Base-by-base conservation (phyloP, 2,329 filamentous ascomycete species). In the Pyricularia grisea region DNA sequence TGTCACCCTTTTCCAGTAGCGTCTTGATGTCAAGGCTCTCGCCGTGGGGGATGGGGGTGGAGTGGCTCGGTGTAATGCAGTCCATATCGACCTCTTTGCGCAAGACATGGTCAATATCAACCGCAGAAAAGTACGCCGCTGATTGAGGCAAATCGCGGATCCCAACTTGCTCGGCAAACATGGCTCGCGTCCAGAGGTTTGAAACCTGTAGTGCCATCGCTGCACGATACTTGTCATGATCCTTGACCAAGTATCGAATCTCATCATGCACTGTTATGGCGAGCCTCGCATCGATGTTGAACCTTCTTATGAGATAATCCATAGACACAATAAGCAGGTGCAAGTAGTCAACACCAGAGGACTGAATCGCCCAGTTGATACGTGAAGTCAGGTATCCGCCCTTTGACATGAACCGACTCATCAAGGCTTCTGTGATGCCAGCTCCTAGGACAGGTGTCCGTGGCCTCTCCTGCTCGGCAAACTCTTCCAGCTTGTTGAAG, bases 281-380 rank as follows among this genome's bases (percentile, higher is more conserved):
- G 1, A 99, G 82, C 1, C 96, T 92, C 4, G 93, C 93, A 68
- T 92, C 80, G 71, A 99, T 88, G 74, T 92, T 94, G 82, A 91
- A 99, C 5, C 90, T 91, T 1, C 93, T 88, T 68, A 90, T 90
- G 3, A 99, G 85, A 76, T 97, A 97, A 77, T 98, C 94, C 96
- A 99, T 99, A 17, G 89, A 85, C 2, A 98, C 88, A 72, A 99
- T 93, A 23, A 99, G 85, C 4, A 99, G 88, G 76, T 99, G 95
- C 1, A 99, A 86, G 78, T 99, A 99, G 78, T 99, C 96, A 4
- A 98, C 94, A 5, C 96, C 95, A 0, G 92, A 97, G 0, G 94
- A 97, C 76, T 99, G 95, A 73, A 99, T 98, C 3, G 95, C 95
- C 95, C 95, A 99, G 77, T 99, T 99, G 80, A 99, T 98, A 42